These are phyloP conservation scores for Claviceps lovelessii DNA, from an alignment of 2,329 filamentous ascomycete species.

Conservation along the genomic window DNA sequence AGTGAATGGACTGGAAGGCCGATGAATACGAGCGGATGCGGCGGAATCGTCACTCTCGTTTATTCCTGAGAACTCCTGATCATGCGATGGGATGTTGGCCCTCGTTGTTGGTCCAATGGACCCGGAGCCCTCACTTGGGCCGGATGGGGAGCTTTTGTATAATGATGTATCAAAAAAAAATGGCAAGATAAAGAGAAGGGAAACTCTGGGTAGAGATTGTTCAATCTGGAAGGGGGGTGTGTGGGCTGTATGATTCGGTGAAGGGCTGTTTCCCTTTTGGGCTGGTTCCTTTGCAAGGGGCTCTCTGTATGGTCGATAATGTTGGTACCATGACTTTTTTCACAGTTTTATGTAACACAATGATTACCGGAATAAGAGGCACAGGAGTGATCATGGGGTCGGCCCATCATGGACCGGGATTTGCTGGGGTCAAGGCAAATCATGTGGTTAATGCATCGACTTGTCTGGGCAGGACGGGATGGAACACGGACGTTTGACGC, in stretches of 20 bases:
- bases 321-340: no score
- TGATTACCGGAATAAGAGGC: background rate
- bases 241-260: background rate
- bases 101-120: background rate
- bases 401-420: no score
- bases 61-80: no score
- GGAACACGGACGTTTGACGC: background rate
- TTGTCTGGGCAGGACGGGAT: background rate
- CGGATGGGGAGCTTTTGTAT: background rate
- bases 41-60: no score
- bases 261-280: background rate
- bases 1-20: conserved; percentile 9
- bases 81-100: background rate
- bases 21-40: background rate
- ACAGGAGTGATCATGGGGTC: background rate
- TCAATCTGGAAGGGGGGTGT: background rate
- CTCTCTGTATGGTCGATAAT: background rate
- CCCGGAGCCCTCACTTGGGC: no score
- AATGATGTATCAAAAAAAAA: background rate
- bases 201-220: background rate
- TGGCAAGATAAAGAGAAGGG: background rate
- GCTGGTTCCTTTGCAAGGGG: background rate
- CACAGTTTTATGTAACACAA: background rate
- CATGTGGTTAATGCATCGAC: no score
- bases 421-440: no score